Conservation (phyloP, 345 rosid species). For the Eutrema japonicum region DNA sequence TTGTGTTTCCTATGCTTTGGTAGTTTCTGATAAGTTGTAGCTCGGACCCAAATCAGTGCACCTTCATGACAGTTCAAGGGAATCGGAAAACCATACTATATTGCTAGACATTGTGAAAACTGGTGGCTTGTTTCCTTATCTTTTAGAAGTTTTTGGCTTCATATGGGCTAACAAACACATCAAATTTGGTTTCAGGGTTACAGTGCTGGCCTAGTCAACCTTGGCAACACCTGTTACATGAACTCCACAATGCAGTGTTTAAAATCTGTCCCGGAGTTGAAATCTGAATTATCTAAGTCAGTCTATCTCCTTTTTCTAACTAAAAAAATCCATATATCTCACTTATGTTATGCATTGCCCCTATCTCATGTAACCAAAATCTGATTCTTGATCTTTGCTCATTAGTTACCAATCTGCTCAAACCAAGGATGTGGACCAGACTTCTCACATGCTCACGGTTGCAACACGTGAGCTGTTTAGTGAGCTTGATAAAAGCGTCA, state of each 20-base stretch:
- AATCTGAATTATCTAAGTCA: constrained; percentile 73
- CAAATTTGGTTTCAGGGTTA: constrained; percentile 66
- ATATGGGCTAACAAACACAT: constrained; percentile 2
- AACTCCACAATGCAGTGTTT: constrained; percentile 93
- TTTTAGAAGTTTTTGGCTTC: neutral
- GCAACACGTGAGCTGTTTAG: constrained; percentile 89
- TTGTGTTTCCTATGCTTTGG: neutral
- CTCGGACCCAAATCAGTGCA: neutral
- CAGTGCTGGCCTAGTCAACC: constrained; percentile 87
- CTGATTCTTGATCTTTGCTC: constrained; percentile 22
- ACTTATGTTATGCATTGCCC: neutral
- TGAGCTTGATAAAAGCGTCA: constrained; percentile 89
- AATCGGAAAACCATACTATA: neutral
- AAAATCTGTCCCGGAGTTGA: constrained; percentile 98
- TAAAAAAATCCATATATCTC: neutral
- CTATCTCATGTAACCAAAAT: constrained; percentile 26
- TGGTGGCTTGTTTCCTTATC: constrained; percentile 9
- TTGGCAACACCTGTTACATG: constrained; percentile 99
- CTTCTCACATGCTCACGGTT: constrained; percentile 90
- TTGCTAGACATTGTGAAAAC: neutral
- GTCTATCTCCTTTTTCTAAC: constrained; percentile 22
- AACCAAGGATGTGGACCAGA: constrained; percentile 78
- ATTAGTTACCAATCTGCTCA: constrained; percentile 73
- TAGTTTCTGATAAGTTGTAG: neutral
- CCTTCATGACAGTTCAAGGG: constrained; percentile 1